A percentile compares a stretch with the other conserved stretches of the same genome.
phyloP scores from a whole-genome alignment of 2,329 filamentous ascomycete genomes.

The Neopestalotiopsis sp. region DNA sequence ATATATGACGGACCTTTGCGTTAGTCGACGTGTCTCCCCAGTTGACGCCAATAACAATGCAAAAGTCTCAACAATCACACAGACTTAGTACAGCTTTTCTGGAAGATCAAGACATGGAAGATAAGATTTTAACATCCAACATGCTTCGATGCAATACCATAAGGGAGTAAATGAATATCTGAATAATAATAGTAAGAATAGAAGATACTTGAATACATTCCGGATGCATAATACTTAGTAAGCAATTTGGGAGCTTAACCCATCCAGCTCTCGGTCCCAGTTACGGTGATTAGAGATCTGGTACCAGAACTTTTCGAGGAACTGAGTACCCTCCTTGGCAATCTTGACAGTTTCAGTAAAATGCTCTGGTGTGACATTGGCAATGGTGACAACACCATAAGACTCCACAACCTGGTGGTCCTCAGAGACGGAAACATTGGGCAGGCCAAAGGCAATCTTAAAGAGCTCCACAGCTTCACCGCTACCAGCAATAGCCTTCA shows the following conservation, averaged over 20 bases:
- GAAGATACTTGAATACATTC: background rate
- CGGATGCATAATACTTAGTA: constrained; percentile 54
- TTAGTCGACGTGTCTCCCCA: too few relatives aligned
- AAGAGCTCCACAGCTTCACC: constrained; percentile 75
- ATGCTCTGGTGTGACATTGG: constrained; percentile 56
- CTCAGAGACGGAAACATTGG: constrained; percentile 47
- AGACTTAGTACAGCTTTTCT: too few relatives aligned
- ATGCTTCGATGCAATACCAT: too few relatives aligned
- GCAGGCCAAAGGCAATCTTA: constrained; percentile 49
- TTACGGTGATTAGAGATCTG: constrained; percentile 75
- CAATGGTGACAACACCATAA: constrained; percentile 79
- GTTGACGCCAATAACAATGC: too few relatives aligned
- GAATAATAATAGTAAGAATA: background rate
- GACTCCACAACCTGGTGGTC: constrained; percentile 63
- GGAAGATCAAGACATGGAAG: too few relatives aligned
- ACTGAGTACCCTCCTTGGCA: constrained; percentile 70
- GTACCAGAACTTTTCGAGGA: constrained; percentile 73
- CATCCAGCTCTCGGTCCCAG: constrained; percentile 76
- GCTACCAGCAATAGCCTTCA: constrained; percentile 79
- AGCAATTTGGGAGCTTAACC: constrained; percentile 69
- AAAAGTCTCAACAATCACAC: too few relatives aligned
- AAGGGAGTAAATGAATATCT: background rate
- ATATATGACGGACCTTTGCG: background rate
- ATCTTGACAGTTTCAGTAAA: constrained; percentile 68
- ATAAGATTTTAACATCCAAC: too few relatives aligned